Evolutionary conservation across 192 early-diverging fungal genomes (phyloP), one percentile per base, ranked within the genome.

Genomic region (Rhizoclosmatium globosum): DNA sequence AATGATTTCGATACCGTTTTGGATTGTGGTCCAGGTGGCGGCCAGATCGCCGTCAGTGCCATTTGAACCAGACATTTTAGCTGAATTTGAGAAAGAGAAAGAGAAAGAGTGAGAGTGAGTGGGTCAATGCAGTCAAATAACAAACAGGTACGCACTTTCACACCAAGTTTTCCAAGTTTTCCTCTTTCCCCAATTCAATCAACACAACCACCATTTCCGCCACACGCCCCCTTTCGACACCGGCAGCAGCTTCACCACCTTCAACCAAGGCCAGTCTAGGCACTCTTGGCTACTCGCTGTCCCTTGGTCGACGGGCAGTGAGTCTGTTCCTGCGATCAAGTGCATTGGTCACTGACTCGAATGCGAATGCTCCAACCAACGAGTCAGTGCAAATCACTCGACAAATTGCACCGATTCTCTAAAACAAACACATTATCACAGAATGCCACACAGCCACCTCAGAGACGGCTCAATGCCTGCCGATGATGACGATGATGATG

Each of bases 1-100:
- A 83, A 98, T 95, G 69, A 89, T 87, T 77, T 95, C 89, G 71
- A 97, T 87, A 21, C 95, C 95, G 46, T 84, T 86, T 76, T 93
- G 90, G 46, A 98, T 82, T 38, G 88, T 89, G 21, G 77, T 67
- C 96, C 96, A 96, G 17, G 94, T 95, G 47, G 74, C 38, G 9
- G 13, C 64, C 6, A 76, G 64, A 48, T 71, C 69, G 69, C 50
- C 66, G 17, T 68, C 43, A 42, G 39, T 31, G 66, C 66, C 66
- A 68, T 68, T 21, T 64, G 50, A 17, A 53, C 9, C 50, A 43
- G 39, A 9, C 9, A 13, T 68, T n/a, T 31, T 68, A 6, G 13
- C 11, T 62, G 60, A 21, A 19, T 7, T 62, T 7, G 60, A 31
- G 60, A 31, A 62, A 21, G 7, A 21, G 60, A 39, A 21, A 62